Conservation (phyloP, 768 basidiomycete species). For the Termitomyces eurrhizus region DNA sequence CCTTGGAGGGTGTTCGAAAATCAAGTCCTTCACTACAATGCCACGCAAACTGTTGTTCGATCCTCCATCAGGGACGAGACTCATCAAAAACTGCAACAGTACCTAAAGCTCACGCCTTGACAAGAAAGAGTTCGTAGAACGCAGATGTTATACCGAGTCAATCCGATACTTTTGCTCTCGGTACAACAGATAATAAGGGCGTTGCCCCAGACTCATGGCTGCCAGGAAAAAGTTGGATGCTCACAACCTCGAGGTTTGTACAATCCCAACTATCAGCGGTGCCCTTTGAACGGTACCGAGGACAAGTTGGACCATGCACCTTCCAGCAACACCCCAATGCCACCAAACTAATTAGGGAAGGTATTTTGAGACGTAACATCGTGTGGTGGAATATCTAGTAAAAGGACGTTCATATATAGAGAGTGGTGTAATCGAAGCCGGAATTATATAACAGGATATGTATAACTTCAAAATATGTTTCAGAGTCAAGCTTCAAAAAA, state of each 20-base stretch:
- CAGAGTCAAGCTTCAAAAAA: background rate
- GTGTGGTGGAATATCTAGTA: slow-evolving; percentile 1
- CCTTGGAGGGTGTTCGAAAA: too few relatives aligned
- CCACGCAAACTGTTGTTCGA: slow-evolving; percentile 6
- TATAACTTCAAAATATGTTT: background rate
- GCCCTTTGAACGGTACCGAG: slow-evolving; percentile 25
- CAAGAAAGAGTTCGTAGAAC: slow-evolving; percentile 64
- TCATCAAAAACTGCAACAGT: slow-evolving; percentile 39
- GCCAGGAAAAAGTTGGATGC: too few relatives aligned
- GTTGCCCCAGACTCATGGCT: too few relatives aligned
- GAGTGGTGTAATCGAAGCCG: background rate
- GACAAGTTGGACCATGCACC: slow-evolving; percentile 61
- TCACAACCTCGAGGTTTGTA: too few relatives aligned
- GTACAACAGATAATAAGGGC: too few relatives aligned
- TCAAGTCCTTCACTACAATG: background rate
- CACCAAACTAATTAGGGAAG: slow-evolving; percentile 61
- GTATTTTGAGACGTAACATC: slow-evolving; percentile 43
- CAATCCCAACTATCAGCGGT: background rate
- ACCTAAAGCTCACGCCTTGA: slow-evolving; percentile 49
- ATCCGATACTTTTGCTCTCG: background rate
- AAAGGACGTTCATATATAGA: slow-evolving; percentile 16
- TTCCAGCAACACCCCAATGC: slow-evolving; percentile 55
- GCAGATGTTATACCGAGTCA: slow-evolving; percentile 46
- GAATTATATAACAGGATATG: background rate
- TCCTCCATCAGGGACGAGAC: slow-evolving; percentile 23